Evolutionary conservation across 306 rosid genomes (phyloP).

Genomic region (peach (Prunus persica)): DNA sequence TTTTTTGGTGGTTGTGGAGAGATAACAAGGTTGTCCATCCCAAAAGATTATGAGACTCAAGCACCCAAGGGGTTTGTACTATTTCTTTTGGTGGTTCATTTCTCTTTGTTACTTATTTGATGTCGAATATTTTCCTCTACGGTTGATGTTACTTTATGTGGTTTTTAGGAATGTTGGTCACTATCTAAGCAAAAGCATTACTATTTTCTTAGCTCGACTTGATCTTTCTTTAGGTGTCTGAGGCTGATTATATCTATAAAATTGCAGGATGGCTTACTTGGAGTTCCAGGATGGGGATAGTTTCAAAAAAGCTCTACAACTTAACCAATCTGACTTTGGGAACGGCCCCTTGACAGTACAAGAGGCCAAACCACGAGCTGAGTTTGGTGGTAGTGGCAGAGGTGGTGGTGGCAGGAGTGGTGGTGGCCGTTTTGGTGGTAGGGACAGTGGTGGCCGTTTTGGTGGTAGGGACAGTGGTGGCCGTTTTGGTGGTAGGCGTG

Average conservation of each 20-base stretch:
- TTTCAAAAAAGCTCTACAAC: conserved; percentile 54
- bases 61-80: conserved; percentile 54
- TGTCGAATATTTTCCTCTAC: not conserved
- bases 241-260: not conserved
- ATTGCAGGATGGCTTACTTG: conserved; percentile 67
- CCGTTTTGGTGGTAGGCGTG: conserved; percentile 28
- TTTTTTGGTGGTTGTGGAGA: conserved; percentile 70
- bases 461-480: conserved; percentile 31
- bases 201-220: not conserved
- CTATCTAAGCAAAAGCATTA: too few relatives aligned
- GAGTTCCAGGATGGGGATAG: conserved; percentile 50
- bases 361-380: conserved; percentile 73
- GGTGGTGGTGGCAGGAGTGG: conserved; percentile 4
- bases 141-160: too few relatives aligned
- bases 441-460: conserved; percentile 3
- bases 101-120: not conserved
- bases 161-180: too few relatives aligned
- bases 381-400: conserved; percentile 6
- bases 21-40: conserved; percentile 63
- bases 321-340: conserved; percentile 48
- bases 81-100: not conserved
- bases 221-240: not conserved
- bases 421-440: conserved; percentile 12
- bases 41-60: conserved; percentile 66
- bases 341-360: conserved; percentile 47